Evolutionary conservation across 345 rosid genomes (phyloP).

Genomic region (Linum tenue): DNA sequence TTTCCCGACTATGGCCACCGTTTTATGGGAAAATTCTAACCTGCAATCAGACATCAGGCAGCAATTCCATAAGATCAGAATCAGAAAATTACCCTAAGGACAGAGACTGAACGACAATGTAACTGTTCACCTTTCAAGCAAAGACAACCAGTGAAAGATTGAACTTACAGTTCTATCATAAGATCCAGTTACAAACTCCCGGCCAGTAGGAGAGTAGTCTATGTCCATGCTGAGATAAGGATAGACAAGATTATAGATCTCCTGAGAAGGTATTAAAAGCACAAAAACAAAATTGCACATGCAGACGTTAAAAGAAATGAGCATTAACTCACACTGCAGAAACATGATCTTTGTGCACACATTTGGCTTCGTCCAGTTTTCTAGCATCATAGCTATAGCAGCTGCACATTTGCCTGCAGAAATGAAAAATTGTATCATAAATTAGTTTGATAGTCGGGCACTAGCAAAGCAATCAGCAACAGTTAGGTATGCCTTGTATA

Average conservation of each 20-base stretch:
- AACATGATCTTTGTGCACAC: constrained; percentile 96
- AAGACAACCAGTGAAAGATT: neutral
- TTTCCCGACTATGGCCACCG: constrained; percentile 87
- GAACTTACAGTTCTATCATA: constrained; percentile 82
- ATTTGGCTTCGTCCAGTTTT: constrained; percentile 77
- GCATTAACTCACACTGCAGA: constrained; percentile 80
- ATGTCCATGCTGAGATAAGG: constrained; percentile 71
- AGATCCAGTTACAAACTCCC: constrained; percentile 96
- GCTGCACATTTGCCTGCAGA: constrained; percentile 83
- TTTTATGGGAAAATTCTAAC: constrained; percentile 78
- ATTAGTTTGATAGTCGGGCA: neutral
- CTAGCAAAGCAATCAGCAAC: neutral
- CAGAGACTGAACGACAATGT: too few species aligned
- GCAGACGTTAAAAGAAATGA: neutral
- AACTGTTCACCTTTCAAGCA: too few species aligned
- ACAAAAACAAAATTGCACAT: neutral
- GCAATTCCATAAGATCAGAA: too few species aligned
- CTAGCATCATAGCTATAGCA: constrained; percentile 90
- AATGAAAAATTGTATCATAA: neutral
- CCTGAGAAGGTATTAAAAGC: neutral
- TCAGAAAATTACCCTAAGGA: too few species aligned
- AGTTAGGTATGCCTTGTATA: too few species aligned
- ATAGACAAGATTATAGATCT: neutral
- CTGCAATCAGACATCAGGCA: constrained; percentile 23
- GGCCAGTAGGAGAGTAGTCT: constrained; percentile 94